Evolutionary conservation across 1,284 basidiomycete genomes (phyloP), one percentile per base, ranked within the genome.

Genomic region (Puccinia novopanici): DNA sequence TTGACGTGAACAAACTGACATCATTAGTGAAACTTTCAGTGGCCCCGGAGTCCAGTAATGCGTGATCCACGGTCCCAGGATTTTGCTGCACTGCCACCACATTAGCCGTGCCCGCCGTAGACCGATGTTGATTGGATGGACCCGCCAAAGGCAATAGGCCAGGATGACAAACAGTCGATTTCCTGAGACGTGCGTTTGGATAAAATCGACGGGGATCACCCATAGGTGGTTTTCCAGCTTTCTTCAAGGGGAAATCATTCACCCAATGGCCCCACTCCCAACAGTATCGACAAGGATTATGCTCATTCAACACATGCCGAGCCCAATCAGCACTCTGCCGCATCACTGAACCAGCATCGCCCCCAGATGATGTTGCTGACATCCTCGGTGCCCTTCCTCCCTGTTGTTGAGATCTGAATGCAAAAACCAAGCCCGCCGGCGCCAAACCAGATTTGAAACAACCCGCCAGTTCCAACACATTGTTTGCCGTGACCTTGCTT

Each of bases 1-100:
- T 19, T 22, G 40, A 30, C n/a, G n/a, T n/a, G n/a, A n/a, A n/a
- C n/a, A n/a, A n/a, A n/a, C n/a, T n/a, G n/a, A n/a, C n/a, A n/a
- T 19, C 50, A 34, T 45, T 45, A 15, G 52, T 54, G 19, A 74
- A 50, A 57, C 55, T 27, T 15, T 75, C 54, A 9, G 73, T 61
- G 10, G 73, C 55, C 13, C 73, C 73, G 2, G 55, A 59, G 17
- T 75, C 73, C 15, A 59, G 15, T 2, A 75, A 17, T 6, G 27
- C 65, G 19, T n/a, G 24, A 13, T 42, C 22, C 22, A 5, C 40
- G 17, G 15, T 22, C 4, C 22, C 17, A 0, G 17, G 4, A 9
- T 42, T 2, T 24, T 30, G n/a, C 19, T 68, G 4, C 1, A 68
- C 22, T n/a, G n/a, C n/a, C n/a, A n/a, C n/a, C n/a, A n/a, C n/a